A percentile compares a stretch with the other conserved stretches of the same genome.
These are phyloP conservation scores for Puccinellia tenuiflora DNA, from an alignment of 176 grass and related monocot genomes.

Conservation along the genomic window DNA sequence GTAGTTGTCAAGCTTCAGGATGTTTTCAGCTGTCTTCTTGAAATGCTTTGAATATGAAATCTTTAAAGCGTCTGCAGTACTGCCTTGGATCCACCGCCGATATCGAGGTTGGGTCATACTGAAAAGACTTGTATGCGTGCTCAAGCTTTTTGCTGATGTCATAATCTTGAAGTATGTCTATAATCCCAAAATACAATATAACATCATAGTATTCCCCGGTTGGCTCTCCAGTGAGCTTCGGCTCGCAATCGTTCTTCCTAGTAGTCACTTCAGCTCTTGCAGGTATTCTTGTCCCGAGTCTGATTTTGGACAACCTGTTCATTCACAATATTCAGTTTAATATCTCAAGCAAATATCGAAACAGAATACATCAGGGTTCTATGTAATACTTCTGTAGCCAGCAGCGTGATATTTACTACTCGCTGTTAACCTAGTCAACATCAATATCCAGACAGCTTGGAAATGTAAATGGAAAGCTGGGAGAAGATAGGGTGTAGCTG, in stretches of 20 bases:
- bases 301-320: constrained; percentile 53
- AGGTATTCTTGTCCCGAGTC: constrained; percentile 60
- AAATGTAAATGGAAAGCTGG: constrained; percentile 14
- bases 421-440: background rate
- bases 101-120: constrained; percentile 73
- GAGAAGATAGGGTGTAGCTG: background rate
- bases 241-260: constrained; percentile 40
- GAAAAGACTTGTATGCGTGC: constrained; percentile 88
- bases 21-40: constrained; percentile 47
- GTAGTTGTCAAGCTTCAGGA: background rate
- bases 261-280: constrained; percentile 57
- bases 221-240: constrained; percentile 56
- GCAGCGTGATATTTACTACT: background rate
- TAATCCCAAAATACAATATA: constrained; percentile 81
- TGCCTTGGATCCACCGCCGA: constrained; percentile 82
- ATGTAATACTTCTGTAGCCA: background rate
- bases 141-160: constrained; percentile 96
- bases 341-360: background rate
- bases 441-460: background rate
- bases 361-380: background rate
- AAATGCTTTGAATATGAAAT: constrained; percentile 84
- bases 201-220: constrained; percentile 66
- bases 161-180: constrained; percentile 95
- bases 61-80: constrained; percentile 72
- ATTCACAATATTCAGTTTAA: constrained; percentile 11